These are phyloP conservation scores for Helotiales sp. DNA, from an alignment of 2,329 filamentous ascomycete genomes.

Conservation along the genomic window DNA sequence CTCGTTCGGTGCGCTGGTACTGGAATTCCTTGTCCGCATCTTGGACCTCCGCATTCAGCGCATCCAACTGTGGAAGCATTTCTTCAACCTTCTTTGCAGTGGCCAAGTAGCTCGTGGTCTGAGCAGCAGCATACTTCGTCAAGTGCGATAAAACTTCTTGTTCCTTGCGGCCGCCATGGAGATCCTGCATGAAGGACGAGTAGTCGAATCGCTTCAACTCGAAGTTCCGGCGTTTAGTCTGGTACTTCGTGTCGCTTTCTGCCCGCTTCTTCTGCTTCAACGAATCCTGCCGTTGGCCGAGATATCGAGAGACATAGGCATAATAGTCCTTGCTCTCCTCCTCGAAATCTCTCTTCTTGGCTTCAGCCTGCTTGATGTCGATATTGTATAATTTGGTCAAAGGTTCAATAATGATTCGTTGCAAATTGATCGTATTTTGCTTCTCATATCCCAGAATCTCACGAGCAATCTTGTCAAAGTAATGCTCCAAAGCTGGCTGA, in stretches of 20 bases:
- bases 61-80: conserved; percentile 87
- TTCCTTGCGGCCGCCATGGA: conserved; percentile 98
- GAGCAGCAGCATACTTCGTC: conserved; percentile 90
- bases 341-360: conserved; percentile 97
- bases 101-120: conserved; percentile 80
- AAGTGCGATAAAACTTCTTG: conserved; percentile 95
- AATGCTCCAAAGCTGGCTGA: conserved; percentile 95
- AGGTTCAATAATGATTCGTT: conserved; percentile 94
- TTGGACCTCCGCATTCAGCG: conserved; percentile 84
- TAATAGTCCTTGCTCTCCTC: conserved; percentile 99
- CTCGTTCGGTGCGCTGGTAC: conserved; percentile 89
- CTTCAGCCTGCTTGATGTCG: conserved; percentile 96
- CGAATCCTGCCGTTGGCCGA: conserved; percentile 95
- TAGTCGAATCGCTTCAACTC: conserved; percentile 98
- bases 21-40: conserved; percentile 97
- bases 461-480: conserved; percentile 94
- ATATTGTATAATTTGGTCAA: conserved; percentile 88
- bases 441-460: conserved; percentile 89
- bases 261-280: conserved; percentile 96
- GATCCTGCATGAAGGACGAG: conserved; percentile 97
- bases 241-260: conserved; percentile 95
- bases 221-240: conserved; percentile 90
- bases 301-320: conserved; percentile 89
- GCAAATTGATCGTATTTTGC: conserved; percentile 81
- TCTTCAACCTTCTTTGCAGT: conserved; percentile 87